A percentile compares a stretch with the other conserved stretches of the same genome.
phyloP scores from a whole-genome alignment of 78 protist species.

The Dictyostelium brefeldianum region DNA sequence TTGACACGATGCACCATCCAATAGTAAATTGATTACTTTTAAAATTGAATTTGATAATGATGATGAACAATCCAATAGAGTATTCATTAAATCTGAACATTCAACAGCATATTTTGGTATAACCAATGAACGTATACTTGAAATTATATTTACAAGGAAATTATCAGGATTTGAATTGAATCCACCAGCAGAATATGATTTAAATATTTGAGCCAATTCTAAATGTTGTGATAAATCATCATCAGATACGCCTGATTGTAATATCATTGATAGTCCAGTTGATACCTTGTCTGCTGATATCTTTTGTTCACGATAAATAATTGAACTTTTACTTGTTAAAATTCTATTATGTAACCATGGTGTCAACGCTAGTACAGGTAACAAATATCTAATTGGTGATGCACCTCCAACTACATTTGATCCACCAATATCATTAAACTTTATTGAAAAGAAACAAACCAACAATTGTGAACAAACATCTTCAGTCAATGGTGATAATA shows the following conservation, averaged over 20 bases:
- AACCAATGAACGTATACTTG: background rate
- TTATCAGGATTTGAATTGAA: constrained; percentile 65
- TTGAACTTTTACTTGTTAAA: constrained; percentile 56
- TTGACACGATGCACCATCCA: constrained; percentile 26
- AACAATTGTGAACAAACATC: constrained; percentile 34
- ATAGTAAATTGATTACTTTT: constrained; percentile 19
- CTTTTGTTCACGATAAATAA: constrained; percentile 58
- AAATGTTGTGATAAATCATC: background rate
- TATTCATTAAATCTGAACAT: constrained; percentile 59
- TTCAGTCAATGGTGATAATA: constrained; percentile 30
- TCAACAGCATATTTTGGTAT: constrained; percentile 50
- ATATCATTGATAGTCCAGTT: background rate
- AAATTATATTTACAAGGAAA: constrained; percentile 16
- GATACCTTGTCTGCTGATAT: constrained; percentile 35
- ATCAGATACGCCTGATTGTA: background rate
- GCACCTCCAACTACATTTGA: background rate
- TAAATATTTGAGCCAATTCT: constrained; percentile 22
- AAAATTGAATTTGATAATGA: constrained; percentile 37
- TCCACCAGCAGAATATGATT: constrained; percentile 35
- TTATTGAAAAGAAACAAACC: constrained; percentile 5
- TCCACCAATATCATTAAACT: background rate
- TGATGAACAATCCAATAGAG: constrained; percentile 34
- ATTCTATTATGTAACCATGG: constrained; percentile 77
- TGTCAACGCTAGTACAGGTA: constrained; percentile 29
- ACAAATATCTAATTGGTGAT: constrained; percentile 37